phyloP scores from a whole-genome alignment of 257 asterid genomes.

The Orobanche coerulescens region DNA sequence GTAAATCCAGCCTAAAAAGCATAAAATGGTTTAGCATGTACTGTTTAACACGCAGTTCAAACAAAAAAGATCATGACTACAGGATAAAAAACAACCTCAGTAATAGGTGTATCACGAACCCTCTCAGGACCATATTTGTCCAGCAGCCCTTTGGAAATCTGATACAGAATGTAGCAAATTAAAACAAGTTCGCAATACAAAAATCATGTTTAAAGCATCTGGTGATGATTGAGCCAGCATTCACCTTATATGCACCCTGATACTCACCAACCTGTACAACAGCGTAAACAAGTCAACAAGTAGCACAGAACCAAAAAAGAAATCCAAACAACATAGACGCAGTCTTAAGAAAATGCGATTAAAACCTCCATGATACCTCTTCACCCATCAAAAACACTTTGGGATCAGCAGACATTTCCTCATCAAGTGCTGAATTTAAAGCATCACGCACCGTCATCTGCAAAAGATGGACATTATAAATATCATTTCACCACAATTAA shows the following conservation, averaged over 20 bases:
- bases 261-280: conserved; percentile 85
- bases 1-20: conserved; percentile 78
- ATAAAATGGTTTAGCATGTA: conserved; percentile 14
- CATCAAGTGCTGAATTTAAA: conserved; percentile 85
- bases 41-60: conserved; percentile 6
- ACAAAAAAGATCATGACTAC: neutral
- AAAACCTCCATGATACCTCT: conserved; percentile 49
- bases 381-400: conserved; percentile 87
- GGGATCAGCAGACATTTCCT: conserved; percentile 98
- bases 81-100: conserved; percentile 58
- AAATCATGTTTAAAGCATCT: conserved; percentile 2
- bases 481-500: conserved; percentile 2
- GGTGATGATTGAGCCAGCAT: conserved; percentile 15
- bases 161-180: conserved; percentile 6
- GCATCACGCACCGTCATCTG: conserved; percentile 97
- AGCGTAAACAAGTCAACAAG: conserved; percentile 20
- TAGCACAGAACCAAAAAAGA: neutral
- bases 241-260: conserved; percentile 97
- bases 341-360: neutral
- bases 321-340: neutral
- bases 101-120: conserved; percentile 88
- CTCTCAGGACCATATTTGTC: conserved; percentile 89
- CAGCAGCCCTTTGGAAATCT: conserved; percentile 86
- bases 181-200: conserved; percentile 2
- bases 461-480: conserved; percentile 12